These are phyloP conservation scores for Tolypocladium tropicale DNA, from an alignment of 2,329 filamentous ascomycete genomes.

Conservation along the genomic window DNA sequence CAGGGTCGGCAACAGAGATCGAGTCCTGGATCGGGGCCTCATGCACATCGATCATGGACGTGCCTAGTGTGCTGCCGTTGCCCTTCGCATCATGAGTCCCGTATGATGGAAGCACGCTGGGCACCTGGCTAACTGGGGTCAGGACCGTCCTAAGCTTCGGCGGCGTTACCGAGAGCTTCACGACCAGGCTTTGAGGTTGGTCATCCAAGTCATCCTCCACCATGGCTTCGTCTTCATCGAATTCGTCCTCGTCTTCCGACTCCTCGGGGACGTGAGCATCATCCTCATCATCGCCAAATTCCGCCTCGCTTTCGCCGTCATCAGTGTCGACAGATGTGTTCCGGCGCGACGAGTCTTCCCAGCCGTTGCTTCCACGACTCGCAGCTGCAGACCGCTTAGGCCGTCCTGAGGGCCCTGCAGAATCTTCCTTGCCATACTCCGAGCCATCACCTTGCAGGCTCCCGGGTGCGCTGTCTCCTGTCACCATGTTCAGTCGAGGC, in stretches of 20 bases:
- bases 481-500: constrained; percentile 54
- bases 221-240: constrained; percentile 47
- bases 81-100: constrained; percentile 10
- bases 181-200: constrained; percentile 52
- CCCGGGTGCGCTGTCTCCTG: constrained; percentile 33
- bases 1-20: background rate
- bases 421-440: constrained; percentile 27
- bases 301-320: constrained; percentile 62
- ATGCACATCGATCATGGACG: constrained; percentile 13
- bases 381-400: constrained; percentile 40
- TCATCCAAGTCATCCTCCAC: constrained; percentile 42
- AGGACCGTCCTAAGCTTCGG: constrained; percentile 25
- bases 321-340: constrained; percentile 45
- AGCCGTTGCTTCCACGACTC: constrained; percentile 40
- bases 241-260: constrained; percentile 47
- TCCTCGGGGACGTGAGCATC: constrained; percentile 56
- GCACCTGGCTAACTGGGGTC: constrained; percentile 10
- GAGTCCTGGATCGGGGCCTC: constrained; percentile 11
- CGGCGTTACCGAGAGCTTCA: constrained; percentile 54
- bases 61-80: constrained; percentile 7
- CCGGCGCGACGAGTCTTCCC: constrained; percentile 24
- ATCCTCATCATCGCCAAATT: constrained; percentile 66
- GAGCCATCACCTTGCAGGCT: constrained; percentile 36
- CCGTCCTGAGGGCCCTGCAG: constrained; percentile 34
- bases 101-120: constrained; percentile 12